These are phyloP conservation scores for Sporothrix curviconia DNA, from an alignment of 2,329 filamentous ascomycete species.

Conservation along the genomic window DNA sequence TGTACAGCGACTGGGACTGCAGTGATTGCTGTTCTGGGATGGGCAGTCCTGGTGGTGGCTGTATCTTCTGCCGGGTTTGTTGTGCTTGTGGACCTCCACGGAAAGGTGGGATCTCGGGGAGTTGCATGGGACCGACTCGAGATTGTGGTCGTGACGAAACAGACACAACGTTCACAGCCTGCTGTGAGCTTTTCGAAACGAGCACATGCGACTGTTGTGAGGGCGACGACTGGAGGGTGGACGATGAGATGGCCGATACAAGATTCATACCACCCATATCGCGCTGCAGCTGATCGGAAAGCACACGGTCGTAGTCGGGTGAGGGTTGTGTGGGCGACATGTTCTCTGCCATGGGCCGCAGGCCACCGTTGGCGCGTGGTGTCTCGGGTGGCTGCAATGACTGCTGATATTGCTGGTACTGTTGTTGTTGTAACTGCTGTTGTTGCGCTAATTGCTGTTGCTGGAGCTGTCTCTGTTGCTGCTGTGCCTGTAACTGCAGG, in stretches of 20 bases:
- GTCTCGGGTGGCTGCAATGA: slow-evolving; percentile 21
- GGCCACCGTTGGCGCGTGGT: slow-evolving; percentile 20
- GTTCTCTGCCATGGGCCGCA: slow-evolving; percentile 40
- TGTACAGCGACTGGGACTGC: neutral
- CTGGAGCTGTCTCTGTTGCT: slow-evolving; percentile 10
- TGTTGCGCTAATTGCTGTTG: slow-evolving; percentile 16
- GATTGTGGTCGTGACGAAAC: slow-evolving; percentile 29
- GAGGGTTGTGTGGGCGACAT: slow-evolving; percentile 40
- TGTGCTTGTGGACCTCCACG: slow-evolving; percentile 31
- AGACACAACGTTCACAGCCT: slow-evolving; percentile 18
- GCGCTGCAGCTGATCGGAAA: slow-evolving; percentile 57
- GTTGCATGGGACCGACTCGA: slow-evolving; percentile 34
- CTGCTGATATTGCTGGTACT: slow-evolving; percentile 31
- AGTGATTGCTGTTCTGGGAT: neutral
- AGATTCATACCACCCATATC: slow-evolving; percentile 55
- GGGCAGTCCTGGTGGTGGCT: slow-evolving; percentile 9
- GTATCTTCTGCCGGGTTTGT: slow-evolving; percentile 23
- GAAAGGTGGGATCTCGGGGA: slow-evolving; percentile 52
- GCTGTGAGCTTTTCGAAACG: slow-evolving; percentile 28
- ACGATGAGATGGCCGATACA: slow-evolving; percentile 27
- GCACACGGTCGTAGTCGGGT: slow-evolving; percentile 52
- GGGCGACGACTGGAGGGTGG: neutral
- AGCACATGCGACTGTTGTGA: slow-evolving; percentile 25
- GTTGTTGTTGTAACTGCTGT: slow-evolving; percentile 18
- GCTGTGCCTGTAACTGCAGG: neutral